Evolutionary conservation across 495 filamentous ascomycete genomes (phyloP).

Genomic region (Penicillium cinerascens): DNA sequence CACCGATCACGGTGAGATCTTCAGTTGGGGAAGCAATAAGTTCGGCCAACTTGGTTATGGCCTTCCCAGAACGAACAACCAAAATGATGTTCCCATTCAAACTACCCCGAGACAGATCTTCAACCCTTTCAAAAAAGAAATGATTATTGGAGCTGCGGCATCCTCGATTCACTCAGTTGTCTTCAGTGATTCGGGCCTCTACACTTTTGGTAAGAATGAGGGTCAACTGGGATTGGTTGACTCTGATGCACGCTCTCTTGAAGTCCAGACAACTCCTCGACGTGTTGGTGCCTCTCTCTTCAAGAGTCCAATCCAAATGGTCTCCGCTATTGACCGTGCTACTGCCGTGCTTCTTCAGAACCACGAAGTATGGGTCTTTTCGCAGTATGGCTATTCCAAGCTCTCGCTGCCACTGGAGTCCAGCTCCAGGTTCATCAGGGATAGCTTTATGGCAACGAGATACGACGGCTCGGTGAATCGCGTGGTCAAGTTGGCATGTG

Average conservation of each 20-base stretch:
- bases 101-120: slow-evolving; percentile 82
- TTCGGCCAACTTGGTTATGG: slow-evolving; percentile 84
- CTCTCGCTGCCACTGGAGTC: slow-evolving; percentile 74
- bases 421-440: slow-evolving; percentile 64
- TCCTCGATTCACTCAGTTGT: slow-evolving; percentile 89
- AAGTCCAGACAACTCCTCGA: slow-evolving; percentile 73
- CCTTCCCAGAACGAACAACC: slow-evolving; percentile 49
- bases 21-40: slow-evolving; percentile 89
- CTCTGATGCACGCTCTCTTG: slow-evolving; percentile 86
- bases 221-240: slow-evolving; percentile 93
- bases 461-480: slow-evolving; percentile 62
- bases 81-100: slow-evolving; percentile 75
- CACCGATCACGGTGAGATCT: slow-evolving; percentile 75
- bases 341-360: slow-evolving; percentile 83
- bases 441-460: slow-evolving; percentile 62
- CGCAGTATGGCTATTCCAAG: slow-evolving; percentile 86
- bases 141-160: slow-evolving; percentile 78
- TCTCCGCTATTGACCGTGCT: slow-evolving; percentile 86
- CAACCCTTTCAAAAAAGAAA: slow-evolving; percentile 83
- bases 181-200: slow-evolving; percentile 75
- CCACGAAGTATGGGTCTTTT: slow-evolving; percentile 87
- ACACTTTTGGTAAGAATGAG: slow-evolving; percentile 93
- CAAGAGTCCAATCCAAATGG: slow-evolving; percentile 67
- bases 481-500: slow-evolving; percentile 72
- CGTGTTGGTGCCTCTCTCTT: slow-evolving; percentile 87